A percentile compares a stretch with the other conserved stretches of the same genome.
phyloP scores from a whole-genome alignment of 345 rosid genomes.

The Noccaea caerulescens region DNA sequence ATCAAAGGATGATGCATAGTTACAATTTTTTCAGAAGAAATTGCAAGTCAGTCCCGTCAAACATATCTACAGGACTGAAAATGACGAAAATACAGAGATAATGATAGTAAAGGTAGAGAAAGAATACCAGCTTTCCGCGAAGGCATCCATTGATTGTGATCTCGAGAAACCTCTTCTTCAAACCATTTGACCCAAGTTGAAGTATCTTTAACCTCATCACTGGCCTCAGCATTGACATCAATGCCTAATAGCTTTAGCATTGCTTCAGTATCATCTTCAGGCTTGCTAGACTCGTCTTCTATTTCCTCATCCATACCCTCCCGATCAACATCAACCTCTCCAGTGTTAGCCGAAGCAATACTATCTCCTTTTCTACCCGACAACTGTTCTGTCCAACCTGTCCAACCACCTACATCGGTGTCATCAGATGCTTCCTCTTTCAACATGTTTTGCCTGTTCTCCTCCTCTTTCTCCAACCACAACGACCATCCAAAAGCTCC shows the following conservation, averaged over 20 bases:
- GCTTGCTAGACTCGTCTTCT: slow-evolving; percentile 54
- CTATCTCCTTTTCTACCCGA: slow-evolving; percentile 51
- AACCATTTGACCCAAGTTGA: slow-evolving; percentile 93
- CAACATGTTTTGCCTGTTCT: slow-evolving; percentile 68
- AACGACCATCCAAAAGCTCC: slow-evolving; percentile 89
- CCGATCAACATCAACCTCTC: slow-evolving; percentile 35
- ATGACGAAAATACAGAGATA: neutral
- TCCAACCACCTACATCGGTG: slow-evolving; percentile 89
- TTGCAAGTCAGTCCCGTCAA: slow-evolving; percentile 20
- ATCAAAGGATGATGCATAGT: slow-evolving; percentile 21
- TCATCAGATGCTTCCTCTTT: slow-evolving; percentile 63
- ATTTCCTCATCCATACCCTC: slow-evolving; percentile 54
- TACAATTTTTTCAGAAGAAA: neutral
- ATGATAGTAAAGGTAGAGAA: slow-evolving; percentile 36
- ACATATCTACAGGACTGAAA: slow-evolving; percentile 13
- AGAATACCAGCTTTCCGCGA: slow-evolving; percentile 61
- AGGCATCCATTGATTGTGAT: slow-evolving; percentile 87
- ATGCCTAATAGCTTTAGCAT: slow-evolving; percentile 85
- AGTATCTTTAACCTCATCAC: slow-evolving; percentile 69
- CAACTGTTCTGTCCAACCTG: slow-evolving; percentile 86
- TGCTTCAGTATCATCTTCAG: slow-evolving; percentile 85
- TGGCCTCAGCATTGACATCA: slow-evolving; percentile 63
- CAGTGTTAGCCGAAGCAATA: slow-evolving; percentile 48
- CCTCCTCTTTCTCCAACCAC: slow-evolving; percentile 98
- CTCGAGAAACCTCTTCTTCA: slow-evolving; percentile 78